Conservation (phyloP, 2,329 filamentous ascomycete species). For the Colletotrichum shisoi region DNA sequence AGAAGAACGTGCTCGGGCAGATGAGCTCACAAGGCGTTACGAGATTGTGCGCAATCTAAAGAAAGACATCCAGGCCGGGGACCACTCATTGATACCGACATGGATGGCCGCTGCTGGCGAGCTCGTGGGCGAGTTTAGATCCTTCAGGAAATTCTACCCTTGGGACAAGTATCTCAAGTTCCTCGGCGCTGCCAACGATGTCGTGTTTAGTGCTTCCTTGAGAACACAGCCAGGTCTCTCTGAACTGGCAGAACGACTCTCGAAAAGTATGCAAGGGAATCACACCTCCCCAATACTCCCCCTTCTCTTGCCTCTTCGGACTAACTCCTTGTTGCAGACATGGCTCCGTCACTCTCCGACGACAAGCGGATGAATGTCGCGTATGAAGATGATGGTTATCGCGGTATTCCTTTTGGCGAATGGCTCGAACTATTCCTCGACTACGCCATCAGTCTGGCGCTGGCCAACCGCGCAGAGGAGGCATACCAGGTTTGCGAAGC, state of each 20-base stretch:
- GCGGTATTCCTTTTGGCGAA: slow-evolving; percentile 79
- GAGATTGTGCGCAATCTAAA: slow-evolving; percentile 55
- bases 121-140: slow-evolving; percentile 69
- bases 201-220: slow-evolving; percentile 38
- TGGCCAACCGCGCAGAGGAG: slow-evolving; percentile 70
- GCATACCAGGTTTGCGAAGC: slow-evolving; percentile 83
- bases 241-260: slow-evolving; percentile 63
- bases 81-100: slow-evolving; percentile 53
- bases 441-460: slow-evolving; percentile 80
- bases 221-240: slow-evolving; percentile 43
- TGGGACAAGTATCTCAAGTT: slow-evolving; percentile 72
- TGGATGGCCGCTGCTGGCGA: slow-evolving; percentile 69
- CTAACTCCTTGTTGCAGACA: slow-evolving; percentile 41
- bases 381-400: slow-evolving; percentile 61
- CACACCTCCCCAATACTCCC: neutral
- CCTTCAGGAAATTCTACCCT: slow-evolving; percentile 69
- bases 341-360: slow-evolving; percentile 44
- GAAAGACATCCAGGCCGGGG: slow-evolving; percentile 53
- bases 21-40: slow-evolving; percentile 54
- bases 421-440: slow-evolving; percentile 94
- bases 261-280: slow-evolving; percentile 56
- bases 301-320: neutral
- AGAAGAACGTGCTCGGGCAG: slow-evolving; percentile 54
- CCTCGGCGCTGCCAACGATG: slow-evolving; percentile 51
- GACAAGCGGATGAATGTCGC: slow-evolving; percentile 42